phyloP scores from a whole-genome alignment of 768 basidiomycete species.

The Postia placenta region DNA sequence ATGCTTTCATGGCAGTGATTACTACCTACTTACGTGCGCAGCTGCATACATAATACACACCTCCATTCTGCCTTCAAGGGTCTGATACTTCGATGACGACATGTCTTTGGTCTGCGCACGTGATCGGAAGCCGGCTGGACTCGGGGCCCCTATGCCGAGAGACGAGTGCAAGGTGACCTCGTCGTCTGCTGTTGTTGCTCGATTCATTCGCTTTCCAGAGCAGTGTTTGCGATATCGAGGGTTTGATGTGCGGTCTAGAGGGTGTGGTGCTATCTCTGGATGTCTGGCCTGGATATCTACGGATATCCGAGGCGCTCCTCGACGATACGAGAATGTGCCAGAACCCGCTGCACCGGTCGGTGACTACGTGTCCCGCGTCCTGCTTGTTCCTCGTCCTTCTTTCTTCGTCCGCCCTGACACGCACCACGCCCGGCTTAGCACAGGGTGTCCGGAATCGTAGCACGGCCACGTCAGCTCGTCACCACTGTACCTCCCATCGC shows the following conservation, averaged over 20 bases:
- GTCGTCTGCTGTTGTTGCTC: too few species aligned
- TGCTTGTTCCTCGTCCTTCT: background rate
- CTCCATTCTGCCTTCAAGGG: background rate
- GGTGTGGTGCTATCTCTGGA: too few species aligned
- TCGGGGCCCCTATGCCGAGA: too few species aligned
- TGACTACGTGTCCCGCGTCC: background rate
- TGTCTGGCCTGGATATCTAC: too few species aligned
- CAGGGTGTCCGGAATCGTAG: background rate
- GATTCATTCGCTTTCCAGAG: too few species aligned
- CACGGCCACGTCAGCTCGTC: conserved; percentile 2
- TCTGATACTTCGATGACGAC: too few species aligned
- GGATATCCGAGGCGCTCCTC: background rate
- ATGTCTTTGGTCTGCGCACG: too few species aligned
- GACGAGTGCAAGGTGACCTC: too few species aligned
- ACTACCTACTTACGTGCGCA: background rate
- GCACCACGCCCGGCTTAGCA: background rate
- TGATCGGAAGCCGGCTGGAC: too few species aligned
- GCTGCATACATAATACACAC: background rate
- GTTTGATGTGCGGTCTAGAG: too few species aligned
- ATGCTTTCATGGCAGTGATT: background rate
- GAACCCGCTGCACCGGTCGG: background rate
- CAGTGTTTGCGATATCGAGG: too few species aligned
- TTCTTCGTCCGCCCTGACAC: background rate
- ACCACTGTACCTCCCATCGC: background rate
- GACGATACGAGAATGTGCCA: background rate